phyloP scores from a whole-genome alignment of 495 filamentous ascomycete genomes.

The Penicillium longicatenatum region DNA sequence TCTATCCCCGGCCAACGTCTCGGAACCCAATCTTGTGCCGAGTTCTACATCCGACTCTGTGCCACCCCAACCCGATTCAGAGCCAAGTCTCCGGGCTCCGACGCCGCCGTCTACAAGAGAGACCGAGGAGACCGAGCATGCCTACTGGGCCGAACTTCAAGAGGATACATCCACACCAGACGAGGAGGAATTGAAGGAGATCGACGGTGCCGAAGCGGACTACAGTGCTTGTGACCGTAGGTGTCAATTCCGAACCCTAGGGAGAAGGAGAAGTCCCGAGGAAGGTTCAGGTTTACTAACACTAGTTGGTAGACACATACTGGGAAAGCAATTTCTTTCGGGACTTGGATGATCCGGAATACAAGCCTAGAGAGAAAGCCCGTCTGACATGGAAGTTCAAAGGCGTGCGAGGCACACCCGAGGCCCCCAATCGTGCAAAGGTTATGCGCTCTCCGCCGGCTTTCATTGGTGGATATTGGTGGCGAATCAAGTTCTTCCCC shows the following conservation, averaged over 20 bases:
- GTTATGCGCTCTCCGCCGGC: conserved; percentile 63
- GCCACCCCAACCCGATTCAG: not conserved
- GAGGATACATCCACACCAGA: conserved; percentile 61
- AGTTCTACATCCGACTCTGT: not conserved
- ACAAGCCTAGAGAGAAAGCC: conserved; percentile 51
- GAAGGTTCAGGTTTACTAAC: conserved; percentile 13
- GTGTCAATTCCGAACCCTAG: conserved; percentile 1
- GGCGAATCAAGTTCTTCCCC: conserved; percentile 71
- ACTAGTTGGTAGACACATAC: conserved; percentile 46
- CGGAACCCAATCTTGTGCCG: conserved; percentile 1
- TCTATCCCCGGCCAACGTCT: not conserved
- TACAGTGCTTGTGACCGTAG: conserved; percentile 57
- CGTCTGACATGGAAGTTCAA: conserved; percentile 63
- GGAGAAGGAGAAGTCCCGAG: not conserved
- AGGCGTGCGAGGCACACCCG: conserved; percentile 61
- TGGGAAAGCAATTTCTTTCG: conserved; percentile 62
- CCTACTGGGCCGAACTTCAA: conserved; percentile 50
- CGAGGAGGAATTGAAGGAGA: conserved; percentile 62
- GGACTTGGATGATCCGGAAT: conserved; percentile 61
- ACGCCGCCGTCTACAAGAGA: not conserved
- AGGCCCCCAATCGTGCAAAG: conserved; percentile 57
- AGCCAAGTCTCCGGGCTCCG: not conserved
- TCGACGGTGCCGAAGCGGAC: conserved; percentile 50
- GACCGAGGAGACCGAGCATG: conserved; percentile 40
- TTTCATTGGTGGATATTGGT: conserved; percentile 63